Evolutionary conservation across 257 asterid genomes (phyloP).

Genomic region (Henckelia pumila): DNA sequence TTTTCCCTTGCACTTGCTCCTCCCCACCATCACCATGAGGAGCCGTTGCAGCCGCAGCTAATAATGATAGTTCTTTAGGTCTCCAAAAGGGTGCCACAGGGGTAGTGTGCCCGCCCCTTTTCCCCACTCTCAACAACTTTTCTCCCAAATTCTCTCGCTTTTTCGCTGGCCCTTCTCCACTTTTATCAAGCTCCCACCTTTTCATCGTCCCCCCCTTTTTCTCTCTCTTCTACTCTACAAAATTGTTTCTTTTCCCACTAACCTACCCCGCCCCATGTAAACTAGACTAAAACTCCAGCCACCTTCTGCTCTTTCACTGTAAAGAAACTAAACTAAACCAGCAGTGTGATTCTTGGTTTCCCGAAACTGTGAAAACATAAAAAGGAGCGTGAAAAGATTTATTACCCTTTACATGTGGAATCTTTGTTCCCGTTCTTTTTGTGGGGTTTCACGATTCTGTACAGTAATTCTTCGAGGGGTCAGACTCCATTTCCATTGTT

Average conservation of each 20-base stretch:
- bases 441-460: not conserved
- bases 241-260: conserved; percentile 35
- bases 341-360: too few relatives aligned
- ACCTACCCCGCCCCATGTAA: conserved; percentile 35
- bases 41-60: not conserved
- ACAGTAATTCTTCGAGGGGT: not conserved
- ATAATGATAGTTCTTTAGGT: conserved; percentile 27
- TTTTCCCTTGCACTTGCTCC: conserved; percentile 27
- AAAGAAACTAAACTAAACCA: not conserved
- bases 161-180: conserved; percentile 67
- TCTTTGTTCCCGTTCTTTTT: not conserved
- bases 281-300: conserved; percentile 41
- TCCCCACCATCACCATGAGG: conserved; percentile 18
- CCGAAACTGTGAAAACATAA: not conserved
- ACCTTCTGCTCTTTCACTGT: conserved; percentile 27
- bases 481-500: not conserved
- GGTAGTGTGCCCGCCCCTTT: conserved; percentile 76
- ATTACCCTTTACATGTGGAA: not conserved
- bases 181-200: conserved; percentile 33
- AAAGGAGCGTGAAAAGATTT: not conserved
- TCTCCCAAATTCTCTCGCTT: conserved; percentile 68
- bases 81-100: conserved; percentile 78
- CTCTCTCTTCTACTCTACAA: conserved; percentile 22
- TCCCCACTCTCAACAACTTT: conserved; percentile 81
- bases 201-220: conserved; percentile 51